Evolutionary conservation across 768 basidiomycete species (phyloP).

Genomic region (Leucocoprinus leucothites): DNA sequence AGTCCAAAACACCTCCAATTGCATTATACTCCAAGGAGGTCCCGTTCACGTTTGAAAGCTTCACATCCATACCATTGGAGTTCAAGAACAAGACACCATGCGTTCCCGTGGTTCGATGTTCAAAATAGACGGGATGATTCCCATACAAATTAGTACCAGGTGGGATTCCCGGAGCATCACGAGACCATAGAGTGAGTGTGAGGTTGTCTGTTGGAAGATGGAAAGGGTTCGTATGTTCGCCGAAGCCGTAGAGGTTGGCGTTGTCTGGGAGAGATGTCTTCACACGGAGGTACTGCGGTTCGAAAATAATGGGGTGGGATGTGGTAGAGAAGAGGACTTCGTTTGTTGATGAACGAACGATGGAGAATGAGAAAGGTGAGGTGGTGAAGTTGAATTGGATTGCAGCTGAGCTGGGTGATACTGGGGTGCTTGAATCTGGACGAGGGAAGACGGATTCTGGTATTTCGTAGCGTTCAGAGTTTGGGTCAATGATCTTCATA

Average conservation of each 20-base stretch:
- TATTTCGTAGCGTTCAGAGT: slow-evolving; percentile 54
- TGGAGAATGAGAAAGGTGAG: slow-evolving; percentile 60
- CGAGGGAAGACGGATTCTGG: slow-evolving; percentile 60
- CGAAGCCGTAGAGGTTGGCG: slow-evolving; percentile 76
- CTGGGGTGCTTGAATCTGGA: slow-evolving; percentile 31
- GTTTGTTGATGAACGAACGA: slow-evolving; percentile 42
- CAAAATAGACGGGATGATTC: slow-evolving; percentile 71
- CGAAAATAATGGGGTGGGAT: slow-evolving; percentile 64
- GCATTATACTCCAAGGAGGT: slow-evolving; percentile 68
- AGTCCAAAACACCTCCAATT: slow-evolving; percentile 75
- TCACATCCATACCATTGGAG: slow-evolving; percentile 78
- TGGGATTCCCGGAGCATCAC: slow-evolving; percentile 61
- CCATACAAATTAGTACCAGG: slow-evolving; percentile 65
- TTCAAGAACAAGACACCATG: slow-evolving; percentile 71
- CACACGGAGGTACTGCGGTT: slow-evolving; percentile 73
- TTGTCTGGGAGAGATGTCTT: slow-evolving; percentile 56
- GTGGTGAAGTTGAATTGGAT: slow-evolving; percentile 61
- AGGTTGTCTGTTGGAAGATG: slow-evolving; percentile 47
- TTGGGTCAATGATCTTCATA: slow-evolving; percentile 56
- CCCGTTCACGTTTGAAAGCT: slow-evolving; percentile 43
- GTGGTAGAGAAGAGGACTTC: slow-evolving; percentile 64
- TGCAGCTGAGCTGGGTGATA: slow-evolving; percentile 28
- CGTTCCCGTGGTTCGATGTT: slow-evolving; percentile 62
- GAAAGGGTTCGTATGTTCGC: slow-evolving; percentile 70
- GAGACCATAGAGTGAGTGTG: slow-evolving; percentile 57